Percentiles rank a stretch among this genome's conserved stretches.
phyloP scores from a whole-genome alignment of 352 stramenopile genomes.

The Pythium volutum region DNA sequence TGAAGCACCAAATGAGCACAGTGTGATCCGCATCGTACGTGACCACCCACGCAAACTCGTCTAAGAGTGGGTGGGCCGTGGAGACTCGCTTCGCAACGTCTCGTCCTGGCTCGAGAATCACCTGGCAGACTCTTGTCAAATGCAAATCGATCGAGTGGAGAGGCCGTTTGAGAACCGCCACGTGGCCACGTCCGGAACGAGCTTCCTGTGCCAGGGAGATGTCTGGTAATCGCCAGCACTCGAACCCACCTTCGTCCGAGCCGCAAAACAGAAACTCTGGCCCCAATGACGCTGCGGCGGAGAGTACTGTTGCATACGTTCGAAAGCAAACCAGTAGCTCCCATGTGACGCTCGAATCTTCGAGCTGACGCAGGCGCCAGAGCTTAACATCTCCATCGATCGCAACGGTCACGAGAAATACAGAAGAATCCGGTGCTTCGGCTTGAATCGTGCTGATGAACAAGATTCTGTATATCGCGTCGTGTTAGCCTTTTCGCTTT shows the following conservation, averaged over 20 bases:
- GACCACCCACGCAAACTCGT: constrained; percentile 55
- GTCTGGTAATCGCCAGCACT: constrained; percentile 46
- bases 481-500: background rate
- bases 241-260: constrained; percentile 43
- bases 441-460: background rate
- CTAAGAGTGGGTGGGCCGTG: constrained; percentile 5
- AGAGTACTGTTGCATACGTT: constrained; percentile 36
- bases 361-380: constrained; percentile 28
- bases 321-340: constrained; percentile 43
- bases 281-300: constrained; percentile 28
- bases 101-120: constrained; percentile 30
- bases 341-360: constrained; percentile 22
- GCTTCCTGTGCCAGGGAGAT: constrained; percentile 1
- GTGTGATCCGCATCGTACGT: constrained; percentile 43
- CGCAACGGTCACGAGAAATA: constrained; percentile 29
- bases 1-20: constrained; percentile 57
- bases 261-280: constrained; percentile 52
- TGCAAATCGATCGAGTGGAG: constrained; percentile 53
- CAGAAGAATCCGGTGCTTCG: background rate
- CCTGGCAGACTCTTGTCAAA: constrained; percentile 34
- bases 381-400: constrained; percentile 45
- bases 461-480: background rate
- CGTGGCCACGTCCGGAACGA: constrained; percentile 10
- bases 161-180: constrained; percentile 41
- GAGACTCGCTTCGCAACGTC: constrained; percentile 17